Base-by-base conservation (phyloP, 371 early-diverging fungal genomes). In the Lichtheimia hyalospora region DNA sequence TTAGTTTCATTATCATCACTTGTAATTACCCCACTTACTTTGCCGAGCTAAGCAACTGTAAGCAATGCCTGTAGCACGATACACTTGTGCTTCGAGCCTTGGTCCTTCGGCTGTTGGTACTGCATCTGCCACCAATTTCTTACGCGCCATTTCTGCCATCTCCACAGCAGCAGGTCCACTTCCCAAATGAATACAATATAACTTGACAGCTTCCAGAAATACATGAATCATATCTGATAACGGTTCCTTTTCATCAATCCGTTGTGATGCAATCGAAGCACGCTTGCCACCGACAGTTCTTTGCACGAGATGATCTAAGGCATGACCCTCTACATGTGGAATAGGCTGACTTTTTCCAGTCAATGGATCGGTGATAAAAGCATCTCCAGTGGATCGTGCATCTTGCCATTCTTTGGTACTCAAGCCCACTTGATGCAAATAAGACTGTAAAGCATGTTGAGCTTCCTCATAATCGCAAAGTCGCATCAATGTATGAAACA, bases 381-480 rank as follows among this genome's bases (percentile, higher is more conserved):
- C 77, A 13, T 61, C 60, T 23, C 77, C 74, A 49, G 68, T 51
- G 6, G 46, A 41, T 13, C 63, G 61, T 20, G 56, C 52, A 44
- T 73, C 71, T 48, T 70, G 65, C 72, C 71, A 68, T 3, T 64
- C 68, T 61, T 68, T 54, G 3, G 79, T 63, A n/a, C 67, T 71
- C 15, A 74, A 52, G 2, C 74, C 83, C 6, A 82, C 79, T 53
- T 88, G 63, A 51, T 80, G 67, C 42, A 83, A 64, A 64, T 92
- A 92, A 0, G 88, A 70, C 18, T 76, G 66, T 1, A 91, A 62
- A 5, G 91, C 89, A 65, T 89, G 67, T 23, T 84, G 80, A 0
- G 90, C 91, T 67, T 92, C 92, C 28, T 86, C 85, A 67, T 82
- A 90, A 55, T 91, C 89, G n/a, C 92, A 91, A 20, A 85, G 64